Conservation (phyloP, 768 basidiomycete genomes). For the Phlebiopsis gigantea region DNA sequence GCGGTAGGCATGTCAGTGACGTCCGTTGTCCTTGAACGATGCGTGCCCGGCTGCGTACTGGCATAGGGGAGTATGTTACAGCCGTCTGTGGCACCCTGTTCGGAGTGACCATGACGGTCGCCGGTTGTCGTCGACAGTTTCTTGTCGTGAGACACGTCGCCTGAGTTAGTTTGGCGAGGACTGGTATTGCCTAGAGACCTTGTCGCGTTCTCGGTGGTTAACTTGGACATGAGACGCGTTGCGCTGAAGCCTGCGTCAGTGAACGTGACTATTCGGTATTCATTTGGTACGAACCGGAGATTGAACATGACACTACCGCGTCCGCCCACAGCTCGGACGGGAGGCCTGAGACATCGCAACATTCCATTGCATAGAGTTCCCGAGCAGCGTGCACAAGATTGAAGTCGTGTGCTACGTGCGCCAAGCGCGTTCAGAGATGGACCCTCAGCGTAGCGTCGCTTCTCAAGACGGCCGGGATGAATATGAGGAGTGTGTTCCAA, state of each 20-base stretch:
- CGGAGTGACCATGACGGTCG: background rate
- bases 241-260: background rate
- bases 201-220: background rate
- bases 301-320: slow-evolving; percentile 20
- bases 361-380: slow-evolving; percentile 59
- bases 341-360: slow-evolving; percentile 66
- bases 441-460: background rate
- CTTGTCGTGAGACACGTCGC: background rate
- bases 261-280: background rate
- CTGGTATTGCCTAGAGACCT: background rate
- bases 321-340: slow-evolving; percentile 42
- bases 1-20: background rate
- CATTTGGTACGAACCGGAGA: slow-evolving; percentile 4
- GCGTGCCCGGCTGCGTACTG: background rate
- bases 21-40: background rate
- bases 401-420: slow-evolving; percentile 1
- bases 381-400: background rate
- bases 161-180: too few relatives aligned
- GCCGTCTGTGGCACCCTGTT: background rate
- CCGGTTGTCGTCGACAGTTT: background rate
- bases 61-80: too few relatives aligned
- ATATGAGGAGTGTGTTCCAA: background rate
- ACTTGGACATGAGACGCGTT: background rate
- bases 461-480: background rate
- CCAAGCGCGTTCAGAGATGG: background rate